These are phyloP conservation scores for Cladosporium velox DNA, from an alignment of 2,329 filamentous ascomycete genomes.

Conservation along the genomic window DNA sequence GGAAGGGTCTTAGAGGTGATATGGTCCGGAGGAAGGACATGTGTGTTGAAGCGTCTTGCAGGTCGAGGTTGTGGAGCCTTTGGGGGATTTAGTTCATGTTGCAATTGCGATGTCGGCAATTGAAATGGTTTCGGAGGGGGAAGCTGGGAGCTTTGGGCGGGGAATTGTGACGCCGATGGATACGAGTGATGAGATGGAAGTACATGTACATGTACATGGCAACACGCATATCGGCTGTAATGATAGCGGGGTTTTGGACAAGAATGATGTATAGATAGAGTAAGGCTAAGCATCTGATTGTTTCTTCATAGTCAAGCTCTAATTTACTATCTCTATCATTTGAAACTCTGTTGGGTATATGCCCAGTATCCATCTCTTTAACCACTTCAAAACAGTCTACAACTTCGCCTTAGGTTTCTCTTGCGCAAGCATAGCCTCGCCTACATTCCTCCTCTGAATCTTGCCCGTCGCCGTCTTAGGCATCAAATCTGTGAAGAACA, in stretches of 20 bases:
- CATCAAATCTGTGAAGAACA: slow-evolving; percentile 81
- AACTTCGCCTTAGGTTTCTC: slow-evolving; percentile 23
- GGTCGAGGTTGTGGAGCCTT: background rate
- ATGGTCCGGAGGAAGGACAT: slow-evolving; percentile 12
- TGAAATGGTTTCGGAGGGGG: slow-evolving; percentile 6
- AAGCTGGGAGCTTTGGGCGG: background rate
- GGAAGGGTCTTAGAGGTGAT: background rate
- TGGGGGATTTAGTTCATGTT: background rate
- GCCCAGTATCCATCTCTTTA: background rate
- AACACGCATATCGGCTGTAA: background rate
- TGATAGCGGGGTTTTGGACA: background rate
- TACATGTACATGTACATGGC: background rate
- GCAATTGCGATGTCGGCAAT: slow-evolving; percentile 21
- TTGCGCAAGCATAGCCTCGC: slow-evolving; percentile 72
- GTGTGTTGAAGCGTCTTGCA: background rate
- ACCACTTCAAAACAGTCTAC: background rate
- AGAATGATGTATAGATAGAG: background rate
- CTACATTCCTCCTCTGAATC: slow-evolving; percentile 83
- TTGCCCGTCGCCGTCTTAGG: slow-evolving; percentile 87
- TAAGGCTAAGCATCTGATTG: background rate
- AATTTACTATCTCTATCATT: slow-evolving; percentile 1
- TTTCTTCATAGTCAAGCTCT: slow-evolving; percentile 2
- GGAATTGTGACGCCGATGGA: background rate
- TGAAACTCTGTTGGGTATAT: background rate
- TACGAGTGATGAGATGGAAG: background rate